phyloP scores from a whole-genome alignment of 2,329 filamentous ascomycete species.

The Raffaelea arxii region DNA sequence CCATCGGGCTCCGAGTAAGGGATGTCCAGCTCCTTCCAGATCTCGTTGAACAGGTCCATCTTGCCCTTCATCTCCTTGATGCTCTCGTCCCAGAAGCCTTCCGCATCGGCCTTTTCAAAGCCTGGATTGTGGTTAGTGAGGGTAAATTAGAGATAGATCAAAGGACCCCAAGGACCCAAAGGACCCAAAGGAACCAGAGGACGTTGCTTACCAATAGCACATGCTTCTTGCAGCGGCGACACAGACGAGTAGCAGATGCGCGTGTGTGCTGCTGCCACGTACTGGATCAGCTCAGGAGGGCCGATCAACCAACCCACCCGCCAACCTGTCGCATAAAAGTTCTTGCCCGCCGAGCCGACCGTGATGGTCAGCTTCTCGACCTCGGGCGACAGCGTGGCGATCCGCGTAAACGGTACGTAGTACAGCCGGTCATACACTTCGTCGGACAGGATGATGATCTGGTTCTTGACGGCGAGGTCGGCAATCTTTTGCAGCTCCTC shows the following conservation, averaged over 20 bases:
- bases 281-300: slow-evolving; percentile 76
- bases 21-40: slow-evolving; percentile 66
- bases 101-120: slow-evolving; percentile 78
- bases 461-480: slow-evolving; percentile 80
- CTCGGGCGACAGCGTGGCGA: slow-evolving; percentile 84
- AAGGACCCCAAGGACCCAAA: not conserved
- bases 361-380: slow-evolving; percentile 82
- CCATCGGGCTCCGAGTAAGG: slow-evolving; percentile 90
- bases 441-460: slow-evolving; percentile 86
- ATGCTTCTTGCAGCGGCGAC: slow-evolving; percentile 87
- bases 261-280: slow-evolving; percentile 87
- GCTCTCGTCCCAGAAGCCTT: slow-evolving; percentile 80
- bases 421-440: slow-evolving; percentile 93
- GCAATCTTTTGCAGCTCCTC: slow-evolving; percentile 78
- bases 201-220: slow-evolving; percentile 55
- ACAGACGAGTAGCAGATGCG: slow-evolving; percentile 94
- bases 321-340: slow-evolving; percentile 98
- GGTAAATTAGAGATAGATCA: not conserved
- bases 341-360: slow-evolving; percentile 93
- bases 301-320: slow-evolving; percentile 92
- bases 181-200: not conserved
- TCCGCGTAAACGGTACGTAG: slow-evolving; percentile 90
- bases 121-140: slow-evolving; percentile 26
- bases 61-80: slow-evolving; percentile 84
- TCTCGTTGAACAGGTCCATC: slow-evolving; percentile 74